Conservation (phyloP, 257 asterid species). For the Fraxinus pennsylvanica region DNA sequence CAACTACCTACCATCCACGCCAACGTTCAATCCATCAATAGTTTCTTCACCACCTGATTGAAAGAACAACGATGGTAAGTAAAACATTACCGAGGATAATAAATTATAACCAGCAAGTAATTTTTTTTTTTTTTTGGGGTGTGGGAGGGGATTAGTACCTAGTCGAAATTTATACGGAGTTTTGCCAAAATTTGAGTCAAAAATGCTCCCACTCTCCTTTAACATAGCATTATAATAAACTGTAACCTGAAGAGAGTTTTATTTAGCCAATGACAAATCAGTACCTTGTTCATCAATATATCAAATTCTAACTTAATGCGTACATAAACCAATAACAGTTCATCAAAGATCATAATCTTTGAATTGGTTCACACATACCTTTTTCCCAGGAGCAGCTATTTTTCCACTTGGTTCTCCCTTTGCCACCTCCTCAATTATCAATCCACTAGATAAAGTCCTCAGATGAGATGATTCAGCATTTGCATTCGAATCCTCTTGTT, state of each 20-base stretch:
- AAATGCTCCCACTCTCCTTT: conserved; percentile 59
- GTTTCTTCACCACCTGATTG: conserved; percentile 55
- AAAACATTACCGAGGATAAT: neutral
- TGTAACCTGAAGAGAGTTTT: conserved; percentile 57
- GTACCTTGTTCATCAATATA: conserved; percentile 4
- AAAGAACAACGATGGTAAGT: conserved; percentile 20
- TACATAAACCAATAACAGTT: conserved; percentile 2
- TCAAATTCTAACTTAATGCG: conserved; percentile 18
- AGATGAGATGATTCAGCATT: conserved; percentile 25
- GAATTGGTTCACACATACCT: conserved; percentile 40
- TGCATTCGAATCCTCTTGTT: conserved; percentile 30
- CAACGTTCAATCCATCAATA: conserved; percentile 74
- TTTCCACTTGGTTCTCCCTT: conserved; percentile 65
- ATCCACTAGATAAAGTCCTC: conserved; percentile 70
- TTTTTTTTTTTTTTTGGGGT: neutral
- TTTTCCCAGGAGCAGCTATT: conserved; percentile 66
- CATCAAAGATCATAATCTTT: neutral
- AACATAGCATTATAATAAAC: conserved; percentile 59
- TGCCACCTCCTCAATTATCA: conserved; percentile 68
- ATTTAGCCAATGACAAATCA: conserved; percentile 12
- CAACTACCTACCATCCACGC: conserved; percentile 60
- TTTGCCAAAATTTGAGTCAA: conserved; percentile 56
- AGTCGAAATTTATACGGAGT: conserved; percentile 54
- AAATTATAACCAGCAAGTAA: no score
- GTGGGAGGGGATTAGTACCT: conserved; percentile 44